Percentiles rank a stretch among this genome's conserved stretches.
Conservation (phyloP, 225 moss, liverwort and hornwort species). For the Polytrichum commune region DNA sequence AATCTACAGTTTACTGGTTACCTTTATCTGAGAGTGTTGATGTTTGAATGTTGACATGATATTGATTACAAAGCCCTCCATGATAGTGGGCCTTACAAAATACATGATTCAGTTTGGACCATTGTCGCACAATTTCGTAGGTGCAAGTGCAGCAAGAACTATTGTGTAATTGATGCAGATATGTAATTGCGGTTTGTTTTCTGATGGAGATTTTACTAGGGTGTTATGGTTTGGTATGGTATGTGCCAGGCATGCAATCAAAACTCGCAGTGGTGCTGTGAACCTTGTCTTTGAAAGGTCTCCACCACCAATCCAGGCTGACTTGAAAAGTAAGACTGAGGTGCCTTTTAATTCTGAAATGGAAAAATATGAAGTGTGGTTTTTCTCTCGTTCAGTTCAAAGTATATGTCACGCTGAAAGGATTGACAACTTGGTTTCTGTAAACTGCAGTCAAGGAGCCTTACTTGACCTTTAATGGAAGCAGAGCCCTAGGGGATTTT, state of each 20-base stretch:
- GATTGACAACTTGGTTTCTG: conserved; percentile 39
- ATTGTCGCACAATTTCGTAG: too few relatives aligned
- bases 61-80: too few relatives aligned
- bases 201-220: background rate
- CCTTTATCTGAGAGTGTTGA: too few relatives aligned
- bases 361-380: conserved; percentile 47
- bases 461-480: conserved; percentile 25
- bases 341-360: conserved; percentile 64
- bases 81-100: too few relatives aligned
- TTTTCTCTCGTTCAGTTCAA: conserved; percentile 57
- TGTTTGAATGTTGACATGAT: too few relatives aligned
- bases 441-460: conserved; percentile 36
- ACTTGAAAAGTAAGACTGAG: conserved; percentile 35
- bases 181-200: background rate
- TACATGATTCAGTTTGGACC: too few relatives aligned
- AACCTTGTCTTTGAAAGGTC: conserved; percentile 78
- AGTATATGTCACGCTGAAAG: conserved; percentile 52
- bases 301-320: conserved; percentile 54
- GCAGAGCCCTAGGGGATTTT: conserved; percentile 37
- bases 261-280: conserved; percentile 65
- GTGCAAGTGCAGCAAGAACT: background rate
- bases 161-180: background rate
- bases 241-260: conserved; percentile 81
- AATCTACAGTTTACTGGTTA: too few relatives aligned
- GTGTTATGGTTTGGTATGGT: background rate